A percentile compares a stretch with the other conserved stretches of the same genome.
These are phyloP conservation scores for Lepiota brunneoincarnata DNA, from an alignment of 768 basidiomycete genomes.

Conservation along the genomic window DNA sequence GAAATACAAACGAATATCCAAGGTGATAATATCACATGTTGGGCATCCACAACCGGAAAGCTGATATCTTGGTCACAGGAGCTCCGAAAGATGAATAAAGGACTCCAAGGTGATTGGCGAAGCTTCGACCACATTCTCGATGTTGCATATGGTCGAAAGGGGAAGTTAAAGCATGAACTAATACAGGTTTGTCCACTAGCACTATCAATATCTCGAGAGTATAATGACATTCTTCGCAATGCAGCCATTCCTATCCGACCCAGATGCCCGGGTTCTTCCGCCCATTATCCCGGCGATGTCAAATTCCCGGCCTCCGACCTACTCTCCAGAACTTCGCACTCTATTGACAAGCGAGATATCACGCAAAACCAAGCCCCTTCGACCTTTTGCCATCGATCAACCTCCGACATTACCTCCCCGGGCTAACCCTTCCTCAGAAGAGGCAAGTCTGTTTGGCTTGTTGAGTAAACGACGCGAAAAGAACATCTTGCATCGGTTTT, in stretches of 20 bases:
- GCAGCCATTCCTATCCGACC: conserved; percentile 57
- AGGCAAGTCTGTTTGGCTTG: conserved; percentile 57
- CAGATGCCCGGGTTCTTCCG: conserved; percentile 35
- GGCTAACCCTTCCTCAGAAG: conserved; percentile 54
- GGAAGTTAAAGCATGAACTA: conserved; percentile 66
- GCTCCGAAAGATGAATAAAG: conserved; percentile 47
- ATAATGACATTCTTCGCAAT: not conserved
- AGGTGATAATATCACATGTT: conserved; percentile 34
- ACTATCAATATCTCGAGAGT: not conserved
- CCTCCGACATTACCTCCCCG: conserved; percentile 60
- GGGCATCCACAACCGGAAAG: not conserved
- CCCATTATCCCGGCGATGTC: conserved; percentile 50
- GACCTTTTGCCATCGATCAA: conserved; percentile 32
- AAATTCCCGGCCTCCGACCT: conserved; percentile 60
- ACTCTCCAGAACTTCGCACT: conserved; percentile 58
- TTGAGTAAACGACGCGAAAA: conserved; percentile 73
- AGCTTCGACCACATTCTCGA: conserved; percentile 61
- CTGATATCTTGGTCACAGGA: conserved; percentile 36
- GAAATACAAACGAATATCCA: conserved; percentile 49
- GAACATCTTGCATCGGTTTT: conserved; percentile 72
- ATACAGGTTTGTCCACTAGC: conserved; percentile 47
- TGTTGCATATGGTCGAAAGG: conserved; percentile 74
- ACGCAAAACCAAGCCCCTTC: conserved; percentile 43
- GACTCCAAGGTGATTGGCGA: conserved; percentile 45
- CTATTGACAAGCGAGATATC: conserved; percentile 56